Percentiles rank a stretch among this genome's conserved stretches.
These are phyloP conservation scores for Gaeumannomyces sp. DNA, from an alignment of 2,329 filamentous ascomycete species.

Conservation along the genomic window DNA sequence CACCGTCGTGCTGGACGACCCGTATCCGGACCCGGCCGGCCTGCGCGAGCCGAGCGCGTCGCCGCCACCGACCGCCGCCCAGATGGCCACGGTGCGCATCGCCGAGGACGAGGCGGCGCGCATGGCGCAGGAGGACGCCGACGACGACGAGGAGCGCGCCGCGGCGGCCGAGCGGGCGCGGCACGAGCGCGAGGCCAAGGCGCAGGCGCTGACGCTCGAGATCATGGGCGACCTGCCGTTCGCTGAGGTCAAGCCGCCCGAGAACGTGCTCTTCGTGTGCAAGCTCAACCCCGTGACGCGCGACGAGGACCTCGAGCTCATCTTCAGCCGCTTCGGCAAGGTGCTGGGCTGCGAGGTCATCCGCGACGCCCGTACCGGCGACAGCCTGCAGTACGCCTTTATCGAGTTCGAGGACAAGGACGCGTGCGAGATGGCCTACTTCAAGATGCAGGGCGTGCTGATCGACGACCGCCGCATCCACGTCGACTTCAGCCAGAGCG, in stretches of 20 bases:
- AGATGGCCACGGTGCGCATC: conserved; percentile 87
- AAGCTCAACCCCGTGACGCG: conserved; percentile 96
- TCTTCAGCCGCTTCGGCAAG: conserved; percentile 93
- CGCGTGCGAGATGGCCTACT: conserved; percentile 90
- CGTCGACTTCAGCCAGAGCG: conserved; percentile 97
- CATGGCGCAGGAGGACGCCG: conserved; percentile 55
- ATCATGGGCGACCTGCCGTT: conserved; percentile 98
- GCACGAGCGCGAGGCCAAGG: conserved; percentile 83
- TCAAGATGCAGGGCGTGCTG: conserved; percentile 96
- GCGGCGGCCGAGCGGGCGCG: conserved; percentile 67
- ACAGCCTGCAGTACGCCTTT: conserved; percentile 95
- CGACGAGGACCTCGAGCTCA: conserved; percentile 88
- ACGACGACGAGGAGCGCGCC: conserved; percentile 62
- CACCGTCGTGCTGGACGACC: conserved; percentile 86
- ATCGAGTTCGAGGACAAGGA: conserved; percentile 93
- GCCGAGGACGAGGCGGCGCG: conserved; percentile 75
- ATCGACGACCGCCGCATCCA: conserved; percentile 98
- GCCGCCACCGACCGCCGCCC: conserved; percentile 74
- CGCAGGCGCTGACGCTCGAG: conserved; percentile 89
- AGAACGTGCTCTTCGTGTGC: conserved; percentile 97
- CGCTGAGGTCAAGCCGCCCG: conserved; percentile 92
- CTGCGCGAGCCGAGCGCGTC: conserved; percentile 72
- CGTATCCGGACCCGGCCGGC: conserved; percentile 74
- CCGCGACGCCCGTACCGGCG: conserved; percentile 84
- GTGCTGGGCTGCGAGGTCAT: conserved; percentile 96